phyloP scores from a whole-genome alignment of 2,329 filamentous ascomycete genomes.

The Ophiostoma quercus region DNA sequence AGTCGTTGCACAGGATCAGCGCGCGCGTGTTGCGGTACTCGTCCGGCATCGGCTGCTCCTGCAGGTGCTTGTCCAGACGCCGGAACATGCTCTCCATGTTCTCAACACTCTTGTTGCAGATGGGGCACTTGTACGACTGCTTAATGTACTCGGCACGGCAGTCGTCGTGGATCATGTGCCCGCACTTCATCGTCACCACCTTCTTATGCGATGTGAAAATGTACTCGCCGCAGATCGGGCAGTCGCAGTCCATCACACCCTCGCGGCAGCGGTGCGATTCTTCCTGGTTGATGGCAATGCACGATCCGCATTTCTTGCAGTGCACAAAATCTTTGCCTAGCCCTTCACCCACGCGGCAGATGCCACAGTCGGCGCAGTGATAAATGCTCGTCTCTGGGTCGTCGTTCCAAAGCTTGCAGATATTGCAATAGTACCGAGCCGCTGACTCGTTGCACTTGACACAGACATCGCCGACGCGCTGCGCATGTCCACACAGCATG shows the following conservation, averaged over 20 bases:
- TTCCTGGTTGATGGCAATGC: conserved; percentile 82
- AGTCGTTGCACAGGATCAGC: conserved; percentile 90
- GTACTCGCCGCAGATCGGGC: conserved; percentile 93
- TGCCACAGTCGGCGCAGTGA: conserved; percentile 92
- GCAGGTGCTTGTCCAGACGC: conserved; percentile 81
- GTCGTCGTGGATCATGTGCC: conserved; percentile 87
- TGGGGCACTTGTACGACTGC: conserved; percentile 89
- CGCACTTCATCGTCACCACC: conserved; percentile 91
- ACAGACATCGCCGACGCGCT: conserved; percentile 74
- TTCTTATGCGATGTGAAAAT: conserved; percentile 87
- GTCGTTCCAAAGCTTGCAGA: conserved; percentile 97
- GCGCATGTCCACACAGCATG: conserved; percentile 86
- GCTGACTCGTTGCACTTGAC: conserved; percentile 68
- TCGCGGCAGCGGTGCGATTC: conserved; percentile 90
- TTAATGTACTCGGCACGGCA: conserved; percentile 88
- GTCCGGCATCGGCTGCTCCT: conserved; percentile 83
- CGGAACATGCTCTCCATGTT: conserved; percentile 97
- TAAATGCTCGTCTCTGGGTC: conserved; percentile 88
- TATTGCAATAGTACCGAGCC: conserved; percentile 86
- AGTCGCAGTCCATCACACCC: conserved; percentile 88
- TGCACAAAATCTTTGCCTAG: conserved; percentile 96
- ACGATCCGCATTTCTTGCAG: conserved; percentile 95
- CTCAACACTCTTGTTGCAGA: conserved; percentile 92
- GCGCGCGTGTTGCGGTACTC: conserved; percentile 77
- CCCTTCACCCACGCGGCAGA: conserved; percentile 84